These are phyloP conservation scores for Penicillium manginii DNA, from an alignment of 495 filamentous ascomycete species.

Conservation along the genomic window DNA sequence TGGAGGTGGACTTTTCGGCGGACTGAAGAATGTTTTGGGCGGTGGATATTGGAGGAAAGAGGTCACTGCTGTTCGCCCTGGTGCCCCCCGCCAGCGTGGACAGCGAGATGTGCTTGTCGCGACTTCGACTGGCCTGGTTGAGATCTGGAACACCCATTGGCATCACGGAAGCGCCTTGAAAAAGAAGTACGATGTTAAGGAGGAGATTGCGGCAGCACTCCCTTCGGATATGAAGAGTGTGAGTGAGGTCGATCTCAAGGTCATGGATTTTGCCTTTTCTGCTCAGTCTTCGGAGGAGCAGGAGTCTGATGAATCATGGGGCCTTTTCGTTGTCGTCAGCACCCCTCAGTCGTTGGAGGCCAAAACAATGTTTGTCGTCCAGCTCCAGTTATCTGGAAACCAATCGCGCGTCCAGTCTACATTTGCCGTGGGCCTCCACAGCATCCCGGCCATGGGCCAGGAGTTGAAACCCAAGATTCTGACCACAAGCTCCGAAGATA, in stretches of 20 bases:
- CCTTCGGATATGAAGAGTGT: constrained; percentile 28
- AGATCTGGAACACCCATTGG: constrained; percentile 86
- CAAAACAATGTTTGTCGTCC: constrained; percentile 34
- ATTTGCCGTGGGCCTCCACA: constrained; percentile 30
- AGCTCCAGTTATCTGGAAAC: constrained; percentile 33
- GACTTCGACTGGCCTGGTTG: constrained; percentile 72
- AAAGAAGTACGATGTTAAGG: constrained; percentile 53
- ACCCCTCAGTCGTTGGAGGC: constrained; percentile 22
- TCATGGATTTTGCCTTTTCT: constrained; percentile 43
- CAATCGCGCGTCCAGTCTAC: constrained; percentile 33
- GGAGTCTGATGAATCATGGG: constrained; percentile 32
- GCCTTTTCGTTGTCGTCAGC: constrained; percentile 37
- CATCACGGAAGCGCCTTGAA: constrained; percentile 67
- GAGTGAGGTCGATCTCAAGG: constrained; percentile 37
- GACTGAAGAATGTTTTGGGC: constrained; percentile 71
- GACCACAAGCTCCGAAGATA: constrained; percentile 72
- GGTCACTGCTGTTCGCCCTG: constrained; percentile 74
- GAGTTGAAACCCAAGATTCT: constrained; percentile 68
- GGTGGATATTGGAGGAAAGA: constrained; percentile 69
- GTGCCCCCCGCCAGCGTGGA: constrained; percentile 69
- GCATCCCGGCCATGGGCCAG: constrained; percentile 31
- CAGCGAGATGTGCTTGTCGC: constrained; percentile 83
- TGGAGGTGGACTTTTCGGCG: constrained; percentile 70
- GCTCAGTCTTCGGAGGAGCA: constrained; percentile 18
- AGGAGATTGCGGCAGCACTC: constrained; percentile 33